Evolutionary conservation across 2,329 filamentous ascomycete species (phyloP).

Genomic region (Diaporthe ilicicola): DNA sequence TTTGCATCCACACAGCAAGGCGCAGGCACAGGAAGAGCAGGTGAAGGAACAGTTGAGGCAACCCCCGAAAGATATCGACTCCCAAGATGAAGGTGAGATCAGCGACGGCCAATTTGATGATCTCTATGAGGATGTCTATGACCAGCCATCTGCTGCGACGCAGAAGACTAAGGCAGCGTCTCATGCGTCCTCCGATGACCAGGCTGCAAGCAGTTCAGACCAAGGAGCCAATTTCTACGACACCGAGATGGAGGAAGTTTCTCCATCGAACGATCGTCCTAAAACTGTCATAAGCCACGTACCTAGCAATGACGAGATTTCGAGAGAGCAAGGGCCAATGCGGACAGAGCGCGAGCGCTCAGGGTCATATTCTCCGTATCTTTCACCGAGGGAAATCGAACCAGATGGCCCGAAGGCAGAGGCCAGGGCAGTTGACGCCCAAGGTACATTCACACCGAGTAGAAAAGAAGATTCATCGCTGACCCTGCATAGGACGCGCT

Average conservation of each 20-base stretch:
- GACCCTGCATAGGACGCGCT: not conserved
- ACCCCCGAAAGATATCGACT: slow-evolving; percentile 30
- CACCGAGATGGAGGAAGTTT: slow-evolving; percentile 39
- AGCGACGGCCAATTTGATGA: slow-evolving; percentile 73
- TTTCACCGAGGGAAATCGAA: slow-evolving; percentile 59
- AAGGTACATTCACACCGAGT: not conserved
- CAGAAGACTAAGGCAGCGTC: not conserved
- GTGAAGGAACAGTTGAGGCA: slow-evolving; percentile 14
- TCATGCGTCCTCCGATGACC: not conserved
- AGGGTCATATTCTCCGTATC: slow-evolving; percentile 61
- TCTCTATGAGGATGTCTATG: slow-evolving; percentile 52
- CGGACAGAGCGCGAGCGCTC: slow-evolving; percentile 51
- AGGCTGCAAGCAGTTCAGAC: slow-evolving; percentile 12
- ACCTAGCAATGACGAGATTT: slow-evolving; percentile 29
- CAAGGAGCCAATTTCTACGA: slow-evolving; percentile 41
- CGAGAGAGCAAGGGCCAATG: slow-evolving; percentile 37
- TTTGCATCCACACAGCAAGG: slow-evolving; percentile 7
- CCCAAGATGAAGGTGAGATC: slow-evolving; percentile 77
- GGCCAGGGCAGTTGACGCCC: not conserved
- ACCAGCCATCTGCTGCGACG: slow-evolving; percentile 40
- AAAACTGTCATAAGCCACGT: slow-evolving; percentile 30
- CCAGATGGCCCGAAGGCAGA: slow-evolving; percentile 34
- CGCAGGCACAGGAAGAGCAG: not conserved
- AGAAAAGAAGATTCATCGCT: not conserved
- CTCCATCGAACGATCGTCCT: slow-evolving; percentile 33